Conservation (phyloP, 2,329 filamentous ascomycete species). For the Nakataea oryzae region DNA sequence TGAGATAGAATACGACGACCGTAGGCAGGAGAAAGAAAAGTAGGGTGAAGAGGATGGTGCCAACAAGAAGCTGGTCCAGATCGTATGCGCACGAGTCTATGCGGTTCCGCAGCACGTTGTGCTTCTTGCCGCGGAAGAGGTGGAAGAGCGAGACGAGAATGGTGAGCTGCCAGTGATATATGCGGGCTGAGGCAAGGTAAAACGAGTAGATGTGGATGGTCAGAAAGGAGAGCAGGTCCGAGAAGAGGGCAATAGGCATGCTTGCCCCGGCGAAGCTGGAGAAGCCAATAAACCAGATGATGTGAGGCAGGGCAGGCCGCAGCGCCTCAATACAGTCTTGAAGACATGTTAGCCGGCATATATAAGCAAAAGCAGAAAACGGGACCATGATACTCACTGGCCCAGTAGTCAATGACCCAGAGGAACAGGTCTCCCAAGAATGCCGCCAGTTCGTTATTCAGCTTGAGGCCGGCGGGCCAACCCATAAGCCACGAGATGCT, state of each 20-base stretch:
- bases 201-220: conserved; percentile 98
- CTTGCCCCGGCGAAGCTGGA: conserved; percentile 93
- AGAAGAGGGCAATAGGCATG: conserved; percentile 93
- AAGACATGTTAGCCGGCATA: background rate
- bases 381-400: conserved; percentile 43
- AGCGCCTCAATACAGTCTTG: conserved; percentile 68
- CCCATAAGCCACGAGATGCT: conserved; percentile 96
- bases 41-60: conserved; percentile 91
- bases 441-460: conserved; percentile 86
- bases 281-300: conserved; percentile 89
- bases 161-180: conserved; percentile 97
- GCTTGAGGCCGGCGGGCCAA: conserved; percentile 87
- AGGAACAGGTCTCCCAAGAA: conserved; percentile 93
- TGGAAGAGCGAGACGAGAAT: conserved; percentile 98
- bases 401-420: conserved; percentile 99
- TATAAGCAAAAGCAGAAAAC: background rate
- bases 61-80: conserved; percentile 88
- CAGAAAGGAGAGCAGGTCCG: conserved; percentile 80
- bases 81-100: conserved; percentile 99
- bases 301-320: conserved; percentile 67
- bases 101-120: conserved; percentile 91
- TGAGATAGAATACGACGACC: conserved; percentile 91
- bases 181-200: conserved; percentile 90
- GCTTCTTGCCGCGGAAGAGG: conserved; percentile 94
- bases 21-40: conserved; percentile 92